Conservation (phyloP, 2,329 filamentous ascomycete genomes). For the Aspergillus felis region DNA sequence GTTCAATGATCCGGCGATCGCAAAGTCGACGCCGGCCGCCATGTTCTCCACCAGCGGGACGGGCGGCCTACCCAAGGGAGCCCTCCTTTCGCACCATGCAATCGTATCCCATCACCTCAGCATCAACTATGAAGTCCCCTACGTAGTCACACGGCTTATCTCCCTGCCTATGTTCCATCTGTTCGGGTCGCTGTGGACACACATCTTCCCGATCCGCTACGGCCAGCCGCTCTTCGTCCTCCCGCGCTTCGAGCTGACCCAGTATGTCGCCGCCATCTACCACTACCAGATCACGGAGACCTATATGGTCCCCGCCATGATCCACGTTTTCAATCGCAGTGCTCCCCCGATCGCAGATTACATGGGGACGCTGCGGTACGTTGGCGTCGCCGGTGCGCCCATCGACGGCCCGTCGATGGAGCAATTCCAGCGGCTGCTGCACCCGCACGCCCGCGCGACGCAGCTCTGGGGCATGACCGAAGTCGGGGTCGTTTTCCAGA, state of each 20-base stretch:
- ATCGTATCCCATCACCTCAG: conserved; percentile 49
- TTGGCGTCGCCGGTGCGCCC: conserved; percentile 49
- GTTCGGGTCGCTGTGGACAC: conserved; percentile 46
- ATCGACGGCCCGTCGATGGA: conserved; percentile 41
- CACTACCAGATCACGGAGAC: conserved; percentile 47
- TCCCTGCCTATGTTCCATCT: conserved; percentile 53
- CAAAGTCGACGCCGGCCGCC: conserved; percentile 48
- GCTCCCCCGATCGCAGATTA: conserved; percentile 21
- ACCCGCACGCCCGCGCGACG: conserved; percentile 38
- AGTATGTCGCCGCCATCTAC: conserved; percentile 38
- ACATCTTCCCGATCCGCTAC: conserved; percentile 45
- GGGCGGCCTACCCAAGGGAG: conserved; percentile 59
- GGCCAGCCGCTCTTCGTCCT: conserved; percentile 48
- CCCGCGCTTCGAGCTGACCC: conserved; percentile 41
- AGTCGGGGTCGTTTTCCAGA: conserved; percentile 44
- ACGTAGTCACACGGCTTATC: conserved; percentile 43
- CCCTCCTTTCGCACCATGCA: conserved; percentile 56
- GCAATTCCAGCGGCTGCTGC: conserved; percentile 40
- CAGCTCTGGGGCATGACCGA: conserved; percentile 57
- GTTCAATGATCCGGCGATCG: conserved; percentile 40
- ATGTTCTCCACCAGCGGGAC: conserved; percentile 57
- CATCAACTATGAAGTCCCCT: conserved; percentile 41
- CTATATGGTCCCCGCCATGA: conserved; percentile 46
- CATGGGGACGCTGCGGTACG: conserved; percentile 41
- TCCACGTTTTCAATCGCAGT: conserved; percentile 34